Base-by-base conservation (phyloP, 1,139 yeast genomes). In the Taphrina deformans region DNA sequence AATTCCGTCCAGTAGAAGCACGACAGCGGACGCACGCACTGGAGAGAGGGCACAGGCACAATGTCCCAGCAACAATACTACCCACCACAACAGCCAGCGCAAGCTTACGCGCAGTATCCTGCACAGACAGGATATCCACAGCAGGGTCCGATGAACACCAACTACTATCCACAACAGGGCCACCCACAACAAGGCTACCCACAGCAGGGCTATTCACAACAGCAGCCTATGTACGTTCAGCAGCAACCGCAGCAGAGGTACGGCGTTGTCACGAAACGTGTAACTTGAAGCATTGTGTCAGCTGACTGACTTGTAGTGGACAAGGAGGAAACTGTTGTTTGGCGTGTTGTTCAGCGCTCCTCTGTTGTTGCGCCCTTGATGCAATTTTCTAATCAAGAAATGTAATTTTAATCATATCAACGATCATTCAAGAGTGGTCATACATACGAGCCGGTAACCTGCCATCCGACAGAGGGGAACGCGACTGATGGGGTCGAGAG, bases 291-390 rank as follows among this genome's bases (percentile, higher is more conserved):
- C 10, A 3, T 48, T 2, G 35, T 26, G 33, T 29, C 3, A 31
- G 18, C 26, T 50, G 31, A 21, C 14, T 24, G n/a, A 16, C 33
- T 27, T 12, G 14, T 35, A 51, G 29, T 27, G 26, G 29, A 18
- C 18, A 21, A 21, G 10, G n/a, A 18, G 9, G 23, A n/a, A 58
- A 58, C 46, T 58, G 44, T 33, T 58, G 62, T 33, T 35, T 58
- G 9, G 62, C 62, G 16, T 58, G 62, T 33, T 46, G 53, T 26
- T 31, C 45, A 14, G 62, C 62, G 12, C 46, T 58, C 18, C 27
- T 58, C 12, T 58, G 62, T 35, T 58, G 62, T 21, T 58, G 62
- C n/a, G 62, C 62, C 9, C 46, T 58, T 12, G 62, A 58, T 24
- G 62, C 62, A 14, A 58, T 58, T 24, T 58, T 58, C 33, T 58